Conservation (phyloP, 129 eudicot genomes). For the Heracleum sosnowskyi region DNA sequence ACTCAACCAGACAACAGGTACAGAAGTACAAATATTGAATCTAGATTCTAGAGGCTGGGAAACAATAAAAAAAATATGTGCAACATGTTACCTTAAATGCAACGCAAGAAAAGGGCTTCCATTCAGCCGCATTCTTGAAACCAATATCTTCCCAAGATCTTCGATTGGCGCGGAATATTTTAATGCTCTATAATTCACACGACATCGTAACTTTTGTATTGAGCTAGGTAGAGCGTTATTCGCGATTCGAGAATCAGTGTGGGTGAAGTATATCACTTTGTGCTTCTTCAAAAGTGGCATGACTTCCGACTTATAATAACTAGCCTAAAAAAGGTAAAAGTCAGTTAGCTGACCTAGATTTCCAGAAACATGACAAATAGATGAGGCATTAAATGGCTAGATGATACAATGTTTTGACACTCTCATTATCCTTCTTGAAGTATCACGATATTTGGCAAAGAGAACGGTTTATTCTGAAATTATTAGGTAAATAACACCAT, state of each 20-base stretch:
- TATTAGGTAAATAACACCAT: neutral
- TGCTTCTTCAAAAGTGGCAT: constrained; percentile 94
- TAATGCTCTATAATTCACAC: constrained; percentile 77
- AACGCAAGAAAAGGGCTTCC: constrained; percentile 81
- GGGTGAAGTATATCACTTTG: constrained; percentile 90
- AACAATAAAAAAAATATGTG: neutral
- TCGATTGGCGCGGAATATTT: constrained; percentile 86
- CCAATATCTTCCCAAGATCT: constrained; percentile 69
- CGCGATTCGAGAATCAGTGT: constrained; percentile 90
- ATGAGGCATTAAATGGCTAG: neutral
- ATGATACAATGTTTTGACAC: too few relatives aligned
- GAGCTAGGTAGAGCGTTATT: constrained; percentile 74
- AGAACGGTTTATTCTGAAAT: too few relatives aligned
- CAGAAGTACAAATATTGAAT: neutral
- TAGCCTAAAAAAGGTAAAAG: constrained; percentile 28
- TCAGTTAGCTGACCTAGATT: neutral
- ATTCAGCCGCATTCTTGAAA: constrained; percentile 72
- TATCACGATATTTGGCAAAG: neutral
- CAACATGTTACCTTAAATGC: constrained; percentile 35
- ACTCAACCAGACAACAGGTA: neutral
- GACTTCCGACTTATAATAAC: constrained; percentile 70
- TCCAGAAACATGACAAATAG: neutral
- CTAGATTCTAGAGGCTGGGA: neutral
- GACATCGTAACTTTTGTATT: constrained; percentile 85
- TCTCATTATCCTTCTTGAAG: too few relatives aligned